Evolutionary conservation across 148 eudicot genomes (phyloP).

Genomic region (Camellia japonica): DNA sequence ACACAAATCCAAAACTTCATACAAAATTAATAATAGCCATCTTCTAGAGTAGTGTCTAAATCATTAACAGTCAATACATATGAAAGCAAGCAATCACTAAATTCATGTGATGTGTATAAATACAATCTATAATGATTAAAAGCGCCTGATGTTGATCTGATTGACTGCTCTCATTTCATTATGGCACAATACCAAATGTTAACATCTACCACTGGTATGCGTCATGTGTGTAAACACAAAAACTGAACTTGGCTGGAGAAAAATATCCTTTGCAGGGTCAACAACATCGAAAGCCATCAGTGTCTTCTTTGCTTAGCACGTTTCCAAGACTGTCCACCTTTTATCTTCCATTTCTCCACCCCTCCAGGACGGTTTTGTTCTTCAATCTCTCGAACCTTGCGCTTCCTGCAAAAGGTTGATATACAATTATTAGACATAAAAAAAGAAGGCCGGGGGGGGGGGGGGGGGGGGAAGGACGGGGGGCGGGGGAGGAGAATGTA

Average conservation of each 20-base stretch:
- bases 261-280: not conserved
- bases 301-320: conserved; percentile 60
- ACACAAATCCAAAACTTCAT: too few relatives aligned
- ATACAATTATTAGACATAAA: not conserved
- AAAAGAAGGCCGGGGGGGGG: not conserved
- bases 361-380: conserved; percentile 59
- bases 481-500: not conserved
- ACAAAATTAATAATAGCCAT: too few relatives aligned
- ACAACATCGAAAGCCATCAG: conserved; percentile 11
- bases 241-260: not conserved
- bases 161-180: too few relatives aligned
- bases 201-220: too few relatives aligned
- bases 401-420: conserved; percentile 55
- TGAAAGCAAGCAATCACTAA: too few relatives aligned
- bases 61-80: too few relatives aligned
- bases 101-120: too few relatives aligned
- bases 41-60: too few relatives aligned
- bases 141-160: too few relatives aligned
- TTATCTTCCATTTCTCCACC: conserved; percentile 73
- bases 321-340: conserved; percentile 45
- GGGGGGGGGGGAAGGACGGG: too few relatives aligned
- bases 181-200: too few relatives aligned
- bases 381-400: conserved; percentile 86
- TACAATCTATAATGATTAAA: too few relatives aligned
- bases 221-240: not conserved